Conservation (phyloP, 129 eudicot species). For the Lactuca saligna region DNA sequence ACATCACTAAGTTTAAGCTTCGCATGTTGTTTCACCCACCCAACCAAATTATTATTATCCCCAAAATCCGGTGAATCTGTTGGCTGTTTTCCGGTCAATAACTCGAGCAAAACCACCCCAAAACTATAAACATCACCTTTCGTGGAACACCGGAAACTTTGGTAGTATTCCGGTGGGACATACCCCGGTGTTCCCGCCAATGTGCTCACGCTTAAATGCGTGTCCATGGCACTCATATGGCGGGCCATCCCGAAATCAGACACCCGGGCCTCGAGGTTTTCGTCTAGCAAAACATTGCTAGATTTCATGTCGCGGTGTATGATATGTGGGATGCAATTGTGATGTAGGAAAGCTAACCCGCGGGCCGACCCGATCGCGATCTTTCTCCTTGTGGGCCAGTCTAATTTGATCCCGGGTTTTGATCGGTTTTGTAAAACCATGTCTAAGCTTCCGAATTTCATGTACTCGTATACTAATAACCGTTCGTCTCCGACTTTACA, state of each 20-base stretch:
- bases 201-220: constrained; percentile 85
- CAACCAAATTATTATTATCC: constrained; percentile 74
- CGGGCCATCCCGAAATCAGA: constrained; percentile 93
- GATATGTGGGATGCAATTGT: constrained; percentile 37
- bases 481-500: constrained; percentile 68
- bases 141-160: constrained; percentile 51
- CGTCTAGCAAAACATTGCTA: constrained; percentile 72
- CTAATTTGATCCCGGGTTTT: constrained; percentile 48
- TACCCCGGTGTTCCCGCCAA: constrained; percentile 65
- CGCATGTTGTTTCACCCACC: constrained; percentile 75
- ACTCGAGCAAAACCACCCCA: constrained; percentile 30
- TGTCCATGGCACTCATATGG: constrained; percentile 73
- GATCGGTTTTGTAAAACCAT: constrained; percentile 58
- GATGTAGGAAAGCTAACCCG: constrained; percentile 83
- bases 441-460: constrained; percentile 77
- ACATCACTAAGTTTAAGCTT: constrained; percentile 51
- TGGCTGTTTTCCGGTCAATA: constrained; percentile 32
- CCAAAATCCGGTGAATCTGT: constrained; percentile 80
- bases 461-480: constrained; percentile 74
- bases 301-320: constrained; percentile 67
- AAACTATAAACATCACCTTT: constrained; percentile 59
- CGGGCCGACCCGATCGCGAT: constrained; percentile 79
- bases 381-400: constrained; percentile 65
- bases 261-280: constrained; percentile 65
- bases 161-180: too few relatives aligned